Conservation (phyloP, 495 filamentous ascomycete species). For the Aspergillus saccharolyticus region DNA sequence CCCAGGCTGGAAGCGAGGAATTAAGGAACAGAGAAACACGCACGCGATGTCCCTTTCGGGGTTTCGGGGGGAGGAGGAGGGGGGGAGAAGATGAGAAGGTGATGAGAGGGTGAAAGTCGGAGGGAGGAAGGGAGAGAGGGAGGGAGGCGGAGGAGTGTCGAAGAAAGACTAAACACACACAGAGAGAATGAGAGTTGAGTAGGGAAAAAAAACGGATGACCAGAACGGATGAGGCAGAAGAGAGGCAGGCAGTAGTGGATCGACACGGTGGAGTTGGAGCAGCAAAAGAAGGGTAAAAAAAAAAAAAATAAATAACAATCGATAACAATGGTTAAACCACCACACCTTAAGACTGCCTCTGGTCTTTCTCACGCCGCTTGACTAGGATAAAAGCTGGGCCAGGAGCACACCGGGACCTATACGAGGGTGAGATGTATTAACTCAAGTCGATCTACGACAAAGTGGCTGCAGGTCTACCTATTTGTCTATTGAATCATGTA, state of each 20-base stretch:
- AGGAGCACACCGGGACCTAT: no score
- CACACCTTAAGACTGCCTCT: no score
- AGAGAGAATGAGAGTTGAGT: slow-evolving; percentile 1
- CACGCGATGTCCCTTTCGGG: slow-evolving; percentile 19
- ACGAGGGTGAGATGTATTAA: no score
- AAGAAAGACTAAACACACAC: not conserved
- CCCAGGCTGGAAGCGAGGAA: not conserved
- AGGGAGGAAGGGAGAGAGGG: slow-evolving; percentile 1
- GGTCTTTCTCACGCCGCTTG: no score
- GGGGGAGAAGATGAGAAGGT: not conserved
- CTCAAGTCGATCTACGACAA: no score
- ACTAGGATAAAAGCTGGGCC: no score
- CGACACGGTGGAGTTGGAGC: slow-evolving; percentile 9
- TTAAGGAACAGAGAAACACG: slow-evolving; percentile 9
- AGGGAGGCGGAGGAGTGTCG: not conserved
- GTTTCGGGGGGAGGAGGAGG: not conserved
- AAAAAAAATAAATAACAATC: not conserved
- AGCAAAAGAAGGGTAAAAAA: not conserved
- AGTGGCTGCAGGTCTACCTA: no score
- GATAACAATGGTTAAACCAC: not conserved
- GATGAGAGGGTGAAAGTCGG: not conserved
- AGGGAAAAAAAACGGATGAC: slow-evolving; percentile 16
- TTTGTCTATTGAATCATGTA: no score
- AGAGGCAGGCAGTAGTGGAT: slow-evolving; percentile 10
- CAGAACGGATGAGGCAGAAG: slow-evolving; percentile 8